phyloP scores from a whole-genome alignment of 176 grass and related monocot species.

The Zoysia pacifica region DNA sequence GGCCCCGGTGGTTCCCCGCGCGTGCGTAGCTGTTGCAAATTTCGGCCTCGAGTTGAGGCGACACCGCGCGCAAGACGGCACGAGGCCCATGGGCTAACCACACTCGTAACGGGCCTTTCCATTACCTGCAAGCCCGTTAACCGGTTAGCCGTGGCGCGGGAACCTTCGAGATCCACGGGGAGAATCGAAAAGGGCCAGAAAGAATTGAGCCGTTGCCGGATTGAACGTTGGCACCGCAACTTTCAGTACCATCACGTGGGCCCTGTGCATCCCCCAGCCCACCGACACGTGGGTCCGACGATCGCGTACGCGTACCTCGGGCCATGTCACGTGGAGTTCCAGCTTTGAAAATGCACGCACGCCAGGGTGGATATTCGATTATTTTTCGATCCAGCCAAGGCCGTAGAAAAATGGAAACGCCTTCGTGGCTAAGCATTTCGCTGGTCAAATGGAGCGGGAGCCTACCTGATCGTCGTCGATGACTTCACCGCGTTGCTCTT shows the following conservation, averaged over 20 bases:
- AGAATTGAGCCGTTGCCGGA: slow-evolving; percentile 13
- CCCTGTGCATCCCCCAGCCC: no score
- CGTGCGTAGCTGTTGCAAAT: not conserved
- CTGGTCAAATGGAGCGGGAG: not conserved
- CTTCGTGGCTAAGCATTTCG: slow-evolving; percentile 47
- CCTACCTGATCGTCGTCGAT: not conserved
- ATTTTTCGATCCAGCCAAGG: not conserved
- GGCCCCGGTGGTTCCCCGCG: not conserved
- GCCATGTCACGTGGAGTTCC: not conserved
- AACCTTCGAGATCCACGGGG: slow-evolving; percentile 7
- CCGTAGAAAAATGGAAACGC: not conserved
- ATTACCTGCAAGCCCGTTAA: not conserved
- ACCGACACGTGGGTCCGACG: slow-evolving; percentile 10
- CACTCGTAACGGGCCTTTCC: not conserved
- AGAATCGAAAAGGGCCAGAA: not conserved
- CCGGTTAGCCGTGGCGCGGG: no score
- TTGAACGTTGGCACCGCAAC: no score
- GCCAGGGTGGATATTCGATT: not conserved
- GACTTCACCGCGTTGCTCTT: slow-evolving; percentile 19
- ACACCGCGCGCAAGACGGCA: no score
- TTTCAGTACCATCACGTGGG: not conserved
- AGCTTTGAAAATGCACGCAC: slow-evolving; percentile 21
- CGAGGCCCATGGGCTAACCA: not conserved
- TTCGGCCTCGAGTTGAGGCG: not conserved
- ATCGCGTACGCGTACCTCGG: not conserved